Evolutionary conservation across 805 yeast species (phyloP), one percentile per base, ranked within the genome.

Genomic region (Yamadazyma nakazawae): DNA sequence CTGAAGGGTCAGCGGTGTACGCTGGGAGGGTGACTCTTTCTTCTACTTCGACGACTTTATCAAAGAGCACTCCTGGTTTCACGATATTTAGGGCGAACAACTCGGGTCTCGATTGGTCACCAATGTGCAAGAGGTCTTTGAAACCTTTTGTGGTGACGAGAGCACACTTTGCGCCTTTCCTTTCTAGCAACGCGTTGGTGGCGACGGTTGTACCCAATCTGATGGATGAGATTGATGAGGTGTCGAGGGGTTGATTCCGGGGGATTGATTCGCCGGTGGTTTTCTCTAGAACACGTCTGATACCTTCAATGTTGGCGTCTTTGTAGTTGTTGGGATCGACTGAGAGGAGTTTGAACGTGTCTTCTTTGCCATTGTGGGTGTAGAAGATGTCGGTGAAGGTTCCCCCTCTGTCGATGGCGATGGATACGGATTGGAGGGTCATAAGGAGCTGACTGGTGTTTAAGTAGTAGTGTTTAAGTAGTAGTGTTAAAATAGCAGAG

Each of bases 271-370:
- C 61, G 0, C 78, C 76, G 1, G 81, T 75, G 50, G 79, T 77
- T 13, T 67, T 63, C 59, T 86, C 95, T 47, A 90, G 62, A 0
- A 87, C 75, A 36, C 95, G 69, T 52, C 96, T 75, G 36, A 90
- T 86, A 3, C 96, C 97, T 66, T 89, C 97, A 14, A 89, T 71
- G 13, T 95, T 94, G 0, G 97, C 96, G 71, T 90, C 97, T 1
- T 75, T 69, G 60, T 89, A 89, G 65, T 90, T 89, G 25, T 76
- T 72, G 0, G 96, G 96, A 56, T 89, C 97, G 3, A 86, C 96
- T 0, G 96, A 87, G n/a, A 90, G 70, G 16, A 89, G 68, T 62
- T 89, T 90, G 19, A 60, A 54, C 2, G 86, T 80, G 17, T 78
- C 73, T 59, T 84, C 90, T 66, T 44, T 68, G 66, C 21, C 74